These are phyloP conservation scores for Clonostachys chloroleuca DNA, from an alignment of 2,329 filamentous ascomycete species.

Conservation along the genomic window DNA sequence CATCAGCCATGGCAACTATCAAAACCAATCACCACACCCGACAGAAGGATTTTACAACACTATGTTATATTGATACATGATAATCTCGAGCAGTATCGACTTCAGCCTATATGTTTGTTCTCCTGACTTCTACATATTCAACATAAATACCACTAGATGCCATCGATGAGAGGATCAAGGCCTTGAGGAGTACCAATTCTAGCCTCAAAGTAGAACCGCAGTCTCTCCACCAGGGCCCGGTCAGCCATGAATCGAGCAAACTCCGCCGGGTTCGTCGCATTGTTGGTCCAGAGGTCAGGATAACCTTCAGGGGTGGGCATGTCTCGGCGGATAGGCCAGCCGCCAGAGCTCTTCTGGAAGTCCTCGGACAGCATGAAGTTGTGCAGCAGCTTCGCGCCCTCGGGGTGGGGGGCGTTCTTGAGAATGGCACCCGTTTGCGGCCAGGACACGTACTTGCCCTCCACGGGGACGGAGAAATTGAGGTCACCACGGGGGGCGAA, in stretches of 20 bases:
- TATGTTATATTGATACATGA: too few relatives aligned
- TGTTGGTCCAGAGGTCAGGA: slow-evolving; percentile 13
- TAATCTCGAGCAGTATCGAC: too few relatives aligned
- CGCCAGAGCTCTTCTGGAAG: slow-evolving; percentile 20
- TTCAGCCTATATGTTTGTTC: too few relatives aligned
- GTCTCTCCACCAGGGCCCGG: slow-evolving; percentile 30
- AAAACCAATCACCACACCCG: too few relatives aligned
- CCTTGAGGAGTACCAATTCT: neutral
- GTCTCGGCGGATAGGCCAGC: slow-evolving; percentile 28
- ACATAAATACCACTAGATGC: too few relatives aligned
- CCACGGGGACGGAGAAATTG: slow-evolving; percentile 20
- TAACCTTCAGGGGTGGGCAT: slow-evolving; percentile 16
- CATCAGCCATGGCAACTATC: too few relatives aligned
- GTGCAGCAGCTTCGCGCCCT: slow-evolving; percentile 44
- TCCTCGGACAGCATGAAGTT: slow-evolving; percentile 38
- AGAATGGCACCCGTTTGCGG: slow-evolving; percentile 42
- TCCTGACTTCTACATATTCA: too few relatives aligned
- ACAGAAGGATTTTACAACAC: too few relatives aligned
- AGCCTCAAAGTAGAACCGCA: slow-evolving; percentile 33
- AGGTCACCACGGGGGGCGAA: slow-evolving; percentile 9
- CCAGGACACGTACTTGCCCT: slow-evolving; percentile 41
- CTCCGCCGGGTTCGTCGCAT: slow-evolving; percentile 23
- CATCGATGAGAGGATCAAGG: neutral
- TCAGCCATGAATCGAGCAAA: slow-evolving; percentile 37
- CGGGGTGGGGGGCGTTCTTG: slow-evolving; percentile 40